Evolutionary conservation across 2,329 filamentous ascomycete species (phyloP).

Genomic region (Colletotrichum tabaci): DNA sequence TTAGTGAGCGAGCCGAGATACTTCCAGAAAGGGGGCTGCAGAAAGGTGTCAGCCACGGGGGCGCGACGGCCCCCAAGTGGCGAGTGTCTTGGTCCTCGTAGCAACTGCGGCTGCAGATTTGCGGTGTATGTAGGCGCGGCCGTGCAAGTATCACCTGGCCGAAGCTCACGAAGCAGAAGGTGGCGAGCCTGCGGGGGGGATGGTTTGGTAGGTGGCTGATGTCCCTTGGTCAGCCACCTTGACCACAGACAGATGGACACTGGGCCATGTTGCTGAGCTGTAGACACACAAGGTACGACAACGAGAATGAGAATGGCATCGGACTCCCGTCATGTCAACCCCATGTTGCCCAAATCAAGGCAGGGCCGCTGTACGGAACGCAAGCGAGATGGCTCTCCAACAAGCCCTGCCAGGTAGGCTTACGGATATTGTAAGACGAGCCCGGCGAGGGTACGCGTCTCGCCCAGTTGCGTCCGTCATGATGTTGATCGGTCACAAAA

Average conservation of each 20-base stretch:
- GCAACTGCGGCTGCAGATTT: neutral
- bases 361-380: constrained; percentile 11
- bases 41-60: constrained; percentile 7
- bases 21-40: constrained; percentile 20
- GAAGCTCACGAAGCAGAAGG: constrained; percentile 13
- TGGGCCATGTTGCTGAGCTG: no score
- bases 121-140: constrained; percentile 3
- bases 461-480: neutral
- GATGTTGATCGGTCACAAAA: neutral
- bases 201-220: constrained; percentile 6
- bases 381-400: constrained; percentile 24
- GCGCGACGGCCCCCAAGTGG: constrained; percentile 4
- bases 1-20: constrained; percentile 1
- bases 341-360: constrained; percentile 22
- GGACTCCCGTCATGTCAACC: no score
- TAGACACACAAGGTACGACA: no score
- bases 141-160: constrained; percentile 23
- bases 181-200: neutral
- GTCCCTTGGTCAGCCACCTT: constrained; percentile 14
- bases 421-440: neutral
- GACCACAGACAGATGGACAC: neutral
- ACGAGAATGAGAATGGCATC: no score
- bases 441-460: neutral
- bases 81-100: constrained; percentile 2
- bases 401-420: neutral